Evolutionary conservation across 2,329 filamentous ascomycete species (phyloP), one percentile per base, ranked within the genome.

Genomic region (Ophiostoma ips): DNA sequence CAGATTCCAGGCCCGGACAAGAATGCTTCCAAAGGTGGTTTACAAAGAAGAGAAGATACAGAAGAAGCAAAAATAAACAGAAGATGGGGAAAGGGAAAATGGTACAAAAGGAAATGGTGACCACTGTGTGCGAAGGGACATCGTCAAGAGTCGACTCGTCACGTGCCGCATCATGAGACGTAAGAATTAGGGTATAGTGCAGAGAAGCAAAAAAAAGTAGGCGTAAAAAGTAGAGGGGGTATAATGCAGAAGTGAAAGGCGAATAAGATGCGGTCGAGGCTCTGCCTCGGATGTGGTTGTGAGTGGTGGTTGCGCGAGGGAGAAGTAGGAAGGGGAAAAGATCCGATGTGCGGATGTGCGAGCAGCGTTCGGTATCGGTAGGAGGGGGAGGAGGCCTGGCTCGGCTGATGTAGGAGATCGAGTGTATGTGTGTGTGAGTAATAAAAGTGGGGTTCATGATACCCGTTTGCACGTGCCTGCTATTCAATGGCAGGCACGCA

Each of bases 241-340:
- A 45, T 45, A 45, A 34, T 21, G 43, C 43, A 45, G 43, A 45
- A 45, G 43, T 30, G 43, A 45, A 45, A 31, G 11, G 24, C 21
- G 40, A 41, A 41, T 28, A 41, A 43, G 40, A 43, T 43, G 40
- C 40, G 40, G 40, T 10, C 30, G 40, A 30, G 40, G 40, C 40
- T 43, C 40, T 43, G 40, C 40, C 40, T 21, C 40, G 21, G 36
- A 12, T 19, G 37, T 43, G 15, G 40, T 21, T 28, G 16, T 10
- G 15, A 8, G 40, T 43, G 4, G 40, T 30, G 12, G 16, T 11
- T 18, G 24, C 2, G 37, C 5, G 16, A 9, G 43, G 43, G 5
- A 45, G 43, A 45, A 19, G 16, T 43, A 45, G 43, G 30, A 21
- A 45, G 6, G 30, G 30, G n/a, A n/a, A n/a, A n/a, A n/a, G n/a